Base-by-base conservation (phyloP, 768 basidiomycete genomes). In the Suillus weaverae region DNA sequence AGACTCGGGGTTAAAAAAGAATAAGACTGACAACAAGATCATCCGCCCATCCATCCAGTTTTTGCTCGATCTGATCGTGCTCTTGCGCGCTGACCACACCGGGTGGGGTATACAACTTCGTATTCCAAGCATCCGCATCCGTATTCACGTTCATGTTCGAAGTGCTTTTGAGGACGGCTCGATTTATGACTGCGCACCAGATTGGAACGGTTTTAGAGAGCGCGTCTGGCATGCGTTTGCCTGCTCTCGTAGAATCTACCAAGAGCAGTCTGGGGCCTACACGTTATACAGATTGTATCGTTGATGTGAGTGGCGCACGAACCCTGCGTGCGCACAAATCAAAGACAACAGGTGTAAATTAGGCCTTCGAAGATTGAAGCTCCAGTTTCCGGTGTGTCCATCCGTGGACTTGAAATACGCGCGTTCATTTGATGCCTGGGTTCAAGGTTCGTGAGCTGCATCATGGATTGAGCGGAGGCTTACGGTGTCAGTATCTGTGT, bases 341-440 rank as follows among this genome's bases (percentile, higher is more conserved):
- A 89, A 67, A 1, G 86, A 78, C 7, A 97, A 76, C 0, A 98
- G 76, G 62, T 92, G 90, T 22, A 97, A 79, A 71, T 98, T 98
- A 0, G 95, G 86, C 22, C 97, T 81, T 33, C 92, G 83, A 9
- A 96, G 78, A 70, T 89, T 94, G 78, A 96, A 95, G 70, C 83
- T 81, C 94, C 94, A 97, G 72, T 91, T 90, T 53, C 85, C 84
- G 65, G 84, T 88, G 70, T 96, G 94, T 0, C 94, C 95, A 70
- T 96, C 94, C 0, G 92, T 95, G 0, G 94, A 94, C 71, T 97
- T 97, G 84, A 92, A 98, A 80, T 94, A 98, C 18, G 88, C 93
- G 5, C 66, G 41, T 20, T 72, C 65, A 5, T 63, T 9, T 44
- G 68, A 64, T 20, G 67, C 61, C 71, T 73, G 63, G 16, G 20